These are phyloP conservation scores for Blakeslea trispora DNA, from an alignment of 371 early-diverging fungal genomes.

Conservation along the genomic window DNA sequence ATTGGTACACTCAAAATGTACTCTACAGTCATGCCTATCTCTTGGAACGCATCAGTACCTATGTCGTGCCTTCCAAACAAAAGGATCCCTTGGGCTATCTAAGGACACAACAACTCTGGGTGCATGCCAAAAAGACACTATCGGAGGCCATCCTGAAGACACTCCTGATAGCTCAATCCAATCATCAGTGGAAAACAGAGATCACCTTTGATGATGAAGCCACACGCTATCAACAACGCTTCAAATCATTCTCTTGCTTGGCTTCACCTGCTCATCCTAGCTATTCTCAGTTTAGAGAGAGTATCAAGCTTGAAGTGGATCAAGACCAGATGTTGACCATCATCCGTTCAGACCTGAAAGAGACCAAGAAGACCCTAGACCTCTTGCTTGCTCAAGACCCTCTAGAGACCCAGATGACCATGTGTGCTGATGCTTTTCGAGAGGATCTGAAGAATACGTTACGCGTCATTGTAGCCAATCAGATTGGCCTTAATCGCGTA, in stretches of 20 bases:
- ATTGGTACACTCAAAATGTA: conserved; percentile 49
- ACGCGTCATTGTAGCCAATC: conserved; percentile 47
- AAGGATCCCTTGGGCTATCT: conserved; percentile 8
- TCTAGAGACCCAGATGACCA: conserved; percentile 40
- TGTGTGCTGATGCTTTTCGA: conserved; percentile 45
- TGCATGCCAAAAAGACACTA: conserved; percentile 21
- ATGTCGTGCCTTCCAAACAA: conserved; percentile 17
- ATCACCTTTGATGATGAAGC: conserved; percentile 51
- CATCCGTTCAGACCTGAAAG: conserved; percentile 25
- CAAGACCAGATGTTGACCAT: conserved; percentile 20
- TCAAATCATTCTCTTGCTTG: conserved; percentile 55
- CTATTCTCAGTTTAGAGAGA: conserved; percentile 36
- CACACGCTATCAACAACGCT: conserved; percentile 61
- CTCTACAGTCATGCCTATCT: conserved; percentile 39
- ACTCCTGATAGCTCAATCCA: conserved; percentile 38
- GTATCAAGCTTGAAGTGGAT: conserved; percentile 29
- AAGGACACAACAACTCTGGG: conserved; percentile 13
- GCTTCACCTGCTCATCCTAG: conserved; percentile 50
- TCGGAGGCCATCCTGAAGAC: conserved; percentile 38
- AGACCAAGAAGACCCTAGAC: conserved; percentile 39
- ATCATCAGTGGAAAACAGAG: conserved; percentile 42
- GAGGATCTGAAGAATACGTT: conserved; percentile 29
- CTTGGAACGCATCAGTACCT: conserved; percentile 30
- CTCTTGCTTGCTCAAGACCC: conserved; percentile 17
- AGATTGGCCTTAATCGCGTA: conserved; percentile 19